Base-by-base conservation (phyloP, 495 filamentous ascomycete species). In the Cryomyces minteri region DNA sequence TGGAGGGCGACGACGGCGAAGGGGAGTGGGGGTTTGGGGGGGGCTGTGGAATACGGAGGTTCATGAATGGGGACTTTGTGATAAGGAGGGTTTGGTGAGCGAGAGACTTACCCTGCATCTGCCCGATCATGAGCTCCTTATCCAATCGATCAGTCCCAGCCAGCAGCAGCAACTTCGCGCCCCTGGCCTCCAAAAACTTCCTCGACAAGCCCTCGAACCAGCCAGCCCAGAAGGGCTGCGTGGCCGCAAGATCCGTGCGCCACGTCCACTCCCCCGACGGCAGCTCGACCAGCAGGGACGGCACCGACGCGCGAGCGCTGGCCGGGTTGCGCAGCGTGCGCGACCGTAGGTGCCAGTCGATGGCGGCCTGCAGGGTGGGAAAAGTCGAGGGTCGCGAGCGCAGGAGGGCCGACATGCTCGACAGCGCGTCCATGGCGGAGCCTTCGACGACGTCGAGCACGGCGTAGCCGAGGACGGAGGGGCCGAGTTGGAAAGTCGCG, bases 381-480 rank as follows among this genome's bases (percentile, higher is more conserved):
- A 99, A 99, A 5, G 74, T 72, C 11, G 67, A 67, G 5, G 92
- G 90, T n/a, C 90, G 74, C 10, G 77, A 88, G 0, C 78, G 74
- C 12, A 99, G 74, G 60, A 94, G 93, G 29, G 76, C 78, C 50
- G 88, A 80, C 92, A 99, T 99, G 56, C 79, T 83, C 61, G 84
- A 79, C 34, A 96, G 68, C n/a, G 90, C 90, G 58, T 96, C 90
- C 58, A 99, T 84, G 30, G 78, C 77, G 6, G 74, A 80, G 1
- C 77, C 87, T 65, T 99, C 90, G 32, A 99, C 90, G 7, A 99
- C 86, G 61, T 99, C 90, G 8, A 99, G 64, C 8, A 99, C 88
- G 6, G 77, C 84, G 66, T 88, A 93, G 10, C 85, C 92, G 10
- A 96, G 62, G 5, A 95, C 55, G 29, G 76, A 67, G 30, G 58